Evolutionary conservation across 139 green algal genomes (phyloP), one percentile per base, ranked within the genome.

Genomic region (Pseudopediastrum boryanum): DNA sequence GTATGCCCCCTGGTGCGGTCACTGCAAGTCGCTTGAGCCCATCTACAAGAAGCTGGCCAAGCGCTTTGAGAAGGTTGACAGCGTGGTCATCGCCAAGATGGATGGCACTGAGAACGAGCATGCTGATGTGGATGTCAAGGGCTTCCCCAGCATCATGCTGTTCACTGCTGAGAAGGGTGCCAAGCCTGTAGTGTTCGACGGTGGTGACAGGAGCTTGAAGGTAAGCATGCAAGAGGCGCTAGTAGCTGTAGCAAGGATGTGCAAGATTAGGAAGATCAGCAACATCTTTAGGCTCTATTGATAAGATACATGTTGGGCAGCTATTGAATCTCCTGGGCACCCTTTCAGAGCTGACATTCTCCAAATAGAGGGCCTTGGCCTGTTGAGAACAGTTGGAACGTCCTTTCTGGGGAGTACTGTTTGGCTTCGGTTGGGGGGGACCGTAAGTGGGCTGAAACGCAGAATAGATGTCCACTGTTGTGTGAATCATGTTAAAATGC

Each of bases 11-110:
- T 97, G 92, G 94, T 97, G 94, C 81, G 90, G 92, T n/a, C 90
- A 95, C 89, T 97, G 93, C 92, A 94, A 97, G 87, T 50, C 79
- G 71, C 85, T 97, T 29, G 91, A 89, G 44, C 93, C 93, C 43
- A 86, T 89, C 38, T 97, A 93, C 85, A 87, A 93, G 83, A 94
- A 96, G 85, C 89, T 97, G 71, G 93, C 84, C 78, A 94, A 94
- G 85, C 80, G 86, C 43, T 96, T 96, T 78, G 86, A 83, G 43
- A 87, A 88, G 61, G 83, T 94, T 3, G 87, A 92, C 77, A 85
- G 69, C 52, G 85, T 94, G 16, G 85, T 92, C 4, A 92, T 94
- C 64, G 90, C 90, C 75, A 94, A 94, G 89, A 92, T 94, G 89
- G 90, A 94, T 69, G 90, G 89, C 81, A 93, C 89, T 50, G 86